Conservation (phyloP, 768 basidiomycete species). For the Boletus reticuloceps region DNA sequence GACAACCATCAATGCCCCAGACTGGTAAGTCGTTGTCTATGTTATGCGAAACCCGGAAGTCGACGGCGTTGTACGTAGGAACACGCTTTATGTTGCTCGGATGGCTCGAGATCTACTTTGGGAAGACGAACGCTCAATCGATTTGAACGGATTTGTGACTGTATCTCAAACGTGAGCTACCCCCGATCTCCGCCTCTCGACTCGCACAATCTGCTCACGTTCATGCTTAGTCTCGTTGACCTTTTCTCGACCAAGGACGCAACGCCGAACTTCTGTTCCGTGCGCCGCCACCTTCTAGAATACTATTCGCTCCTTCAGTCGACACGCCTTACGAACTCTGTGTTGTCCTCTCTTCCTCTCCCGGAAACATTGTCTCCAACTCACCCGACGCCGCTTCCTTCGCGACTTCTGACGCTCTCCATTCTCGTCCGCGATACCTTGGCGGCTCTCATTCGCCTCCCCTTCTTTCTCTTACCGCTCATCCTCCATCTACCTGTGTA, state of each 20-base stretch:
- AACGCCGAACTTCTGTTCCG: constrained; percentile 54
- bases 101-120: constrained; percentile 96
- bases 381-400: constrained; percentile 67
- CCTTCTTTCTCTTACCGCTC: constrained; percentile 87
- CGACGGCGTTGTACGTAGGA: constrained; percentile 50
- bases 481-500: constrained; percentile 85
- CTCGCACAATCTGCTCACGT: constrained; percentile 24
- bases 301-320: constrained; percentile 88
- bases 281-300: constrained; percentile 71
- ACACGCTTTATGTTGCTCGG: constrained; percentile 82
- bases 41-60: constrained; percentile 11
- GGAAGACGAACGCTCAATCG: constrained; percentile 74
- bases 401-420: constrained; percentile 76
- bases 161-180: constrained; percentile 85
- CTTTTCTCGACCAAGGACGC: constrained; percentile 73
- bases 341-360: constrained; percentile 80
- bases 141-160: constrained; percentile 76
- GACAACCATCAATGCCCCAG: constrained; percentile 86
- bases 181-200: constrained; percentile 20
- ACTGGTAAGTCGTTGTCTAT: constrained; percentile 66
- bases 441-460: constrained; percentile 66
- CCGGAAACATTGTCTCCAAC: constrained; percentile 82
- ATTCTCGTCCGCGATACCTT: constrained; percentile 79
- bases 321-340: constrained; percentile 80
- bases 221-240: constrained; percentile 70